phyloP scores from a whole-genome alignment of 305 asterid genomes.

The Fraxinus angustifolia region DNA sequence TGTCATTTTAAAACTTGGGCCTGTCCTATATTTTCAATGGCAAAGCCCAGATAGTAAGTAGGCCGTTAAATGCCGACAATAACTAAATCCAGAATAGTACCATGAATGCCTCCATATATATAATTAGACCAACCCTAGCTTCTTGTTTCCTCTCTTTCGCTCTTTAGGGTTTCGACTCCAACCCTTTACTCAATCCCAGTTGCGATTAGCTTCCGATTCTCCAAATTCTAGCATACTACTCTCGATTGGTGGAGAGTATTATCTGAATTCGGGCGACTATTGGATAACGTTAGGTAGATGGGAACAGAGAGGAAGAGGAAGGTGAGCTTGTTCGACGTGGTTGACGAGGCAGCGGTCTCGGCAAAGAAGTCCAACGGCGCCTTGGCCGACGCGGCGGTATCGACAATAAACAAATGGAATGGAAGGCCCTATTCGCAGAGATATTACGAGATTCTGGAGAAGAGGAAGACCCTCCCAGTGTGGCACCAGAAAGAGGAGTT shows the following conservation, averaged over 20 bases:
- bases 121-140: background rate
- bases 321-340: slow-evolving; percentile 90
- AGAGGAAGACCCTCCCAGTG: slow-evolving; percentile 85
- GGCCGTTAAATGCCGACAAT: background rate
- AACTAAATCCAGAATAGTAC: background rate
- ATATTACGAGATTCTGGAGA: slow-evolving; percentile 77
- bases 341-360: slow-evolving; percentile 62
- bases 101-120: background rate
- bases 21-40: background rate
- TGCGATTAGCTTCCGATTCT: background rate
- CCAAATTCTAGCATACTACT: background rate
- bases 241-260: background rate
- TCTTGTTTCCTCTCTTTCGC: background rate
- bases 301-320: slow-evolving; percentile 97
- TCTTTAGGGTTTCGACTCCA: slow-evolving; percentile 1
- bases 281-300: slow-evolving; percentile 36
- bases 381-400: slow-evolving; percentile 24
- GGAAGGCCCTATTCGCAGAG: slow-evolving; percentile 66
- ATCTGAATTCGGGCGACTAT: background rate
- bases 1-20: background rate
- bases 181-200: background rate
- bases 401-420: slow-evolving; percentile 69
- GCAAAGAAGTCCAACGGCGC: slow-evolving; percentile 42
- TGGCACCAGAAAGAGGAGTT: slow-evolving; percentile 98
- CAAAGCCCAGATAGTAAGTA: background rate